phyloP scores from a whole-genome alignment of 2,329 filamentous ascomycete genomes.

The Drechmeria coniospora region DNA sequence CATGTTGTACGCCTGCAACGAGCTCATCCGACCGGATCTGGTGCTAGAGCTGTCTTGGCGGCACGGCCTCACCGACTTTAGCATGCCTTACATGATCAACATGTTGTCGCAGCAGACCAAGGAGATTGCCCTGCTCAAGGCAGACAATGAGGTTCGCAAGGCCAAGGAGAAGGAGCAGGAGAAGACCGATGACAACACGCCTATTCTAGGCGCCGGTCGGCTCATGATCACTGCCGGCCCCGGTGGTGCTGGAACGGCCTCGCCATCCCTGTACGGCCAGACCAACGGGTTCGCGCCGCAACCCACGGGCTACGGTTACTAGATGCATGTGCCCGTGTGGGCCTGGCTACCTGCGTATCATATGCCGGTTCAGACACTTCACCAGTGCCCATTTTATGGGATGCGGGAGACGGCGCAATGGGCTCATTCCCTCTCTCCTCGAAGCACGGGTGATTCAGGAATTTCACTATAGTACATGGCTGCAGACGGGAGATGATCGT shows the following conservation, averaged over 20 bases:
- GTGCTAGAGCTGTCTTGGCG: conserved; percentile 97
- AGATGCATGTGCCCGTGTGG: conserved; percentile 20
- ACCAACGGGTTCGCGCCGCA: conserved; percentile 83
- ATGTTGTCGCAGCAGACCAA: conserved; percentile 81
- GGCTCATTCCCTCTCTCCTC: conserved; percentile 1
- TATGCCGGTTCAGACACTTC: conserved; percentile 4
- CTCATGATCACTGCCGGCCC: conserved; percentile 95
- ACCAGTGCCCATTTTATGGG: too few species aligned
- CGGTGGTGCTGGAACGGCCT: conserved; percentile 28
- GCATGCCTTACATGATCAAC: conserved; percentile 99
- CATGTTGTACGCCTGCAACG: conserved; percentile 98
- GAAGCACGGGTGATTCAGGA: conserved; percentile 7
- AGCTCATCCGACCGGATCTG: conserved; percentile 82
- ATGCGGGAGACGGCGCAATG: not conserved
- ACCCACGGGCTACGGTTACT: conserved; percentile 62
- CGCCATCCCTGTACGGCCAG: conserved; percentile 56
- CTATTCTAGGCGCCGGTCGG: conserved; percentile 75
- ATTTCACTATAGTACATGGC: conserved; percentile 10
- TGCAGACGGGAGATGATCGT: too few species aligned
- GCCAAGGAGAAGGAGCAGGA: conserved; percentile 53
- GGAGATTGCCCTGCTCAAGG: conserved; percentile 71
- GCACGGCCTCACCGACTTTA: conserved; percentile 85
- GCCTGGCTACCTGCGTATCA: conserved; percentile 8
- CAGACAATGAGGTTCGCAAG: conserved; percentile 93
- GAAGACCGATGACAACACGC: conserved; percentile 84